phyloP scores from a whole-genome alignment of 345 rosid genomes.

The Gynandropsis gynandra region DNA sequence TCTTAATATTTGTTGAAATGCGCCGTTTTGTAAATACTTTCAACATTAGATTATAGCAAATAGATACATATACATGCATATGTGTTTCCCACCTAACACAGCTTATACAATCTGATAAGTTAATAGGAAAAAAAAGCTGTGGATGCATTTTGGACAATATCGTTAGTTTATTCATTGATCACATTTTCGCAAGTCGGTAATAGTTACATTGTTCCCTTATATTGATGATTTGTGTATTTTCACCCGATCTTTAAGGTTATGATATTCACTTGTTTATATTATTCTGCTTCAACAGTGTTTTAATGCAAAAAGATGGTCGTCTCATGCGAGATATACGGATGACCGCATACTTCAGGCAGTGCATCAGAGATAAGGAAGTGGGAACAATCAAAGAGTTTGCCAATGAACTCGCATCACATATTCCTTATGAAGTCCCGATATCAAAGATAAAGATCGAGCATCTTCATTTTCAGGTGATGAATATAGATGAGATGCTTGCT shows the following conservation, averaged over 20 bases:
- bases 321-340: constrained; percentile 67
- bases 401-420: constrained; percentile 67
- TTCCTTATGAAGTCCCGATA: constrained; percentile 85
- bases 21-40: no score
- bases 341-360: constrained; percentile 82
- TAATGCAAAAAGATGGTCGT: constrained; percentile 56
- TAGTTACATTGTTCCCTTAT: not conserved
- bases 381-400: constrained; percentile 78
- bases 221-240: not conserved
- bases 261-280: constrained; percentile 5
- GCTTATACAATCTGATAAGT: no score
- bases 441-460: constrained; percentile 64
- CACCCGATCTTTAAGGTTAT: not conserved
- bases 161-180: no score
- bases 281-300: constrained; percentile 33
- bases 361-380: constrained; percentile 52
- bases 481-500: not conserved
- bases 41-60: no score
- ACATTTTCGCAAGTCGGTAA: no score
- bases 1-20: no score
- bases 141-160: no score
- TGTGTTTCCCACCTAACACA: no score
- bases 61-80: no score
- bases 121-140: no score
- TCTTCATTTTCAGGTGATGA: constrained; percentile 68